phyloP scores from a whole-genome alignment of 2,329 filamentous ascomycete species.

The Aureobasidium lini region DNA sequence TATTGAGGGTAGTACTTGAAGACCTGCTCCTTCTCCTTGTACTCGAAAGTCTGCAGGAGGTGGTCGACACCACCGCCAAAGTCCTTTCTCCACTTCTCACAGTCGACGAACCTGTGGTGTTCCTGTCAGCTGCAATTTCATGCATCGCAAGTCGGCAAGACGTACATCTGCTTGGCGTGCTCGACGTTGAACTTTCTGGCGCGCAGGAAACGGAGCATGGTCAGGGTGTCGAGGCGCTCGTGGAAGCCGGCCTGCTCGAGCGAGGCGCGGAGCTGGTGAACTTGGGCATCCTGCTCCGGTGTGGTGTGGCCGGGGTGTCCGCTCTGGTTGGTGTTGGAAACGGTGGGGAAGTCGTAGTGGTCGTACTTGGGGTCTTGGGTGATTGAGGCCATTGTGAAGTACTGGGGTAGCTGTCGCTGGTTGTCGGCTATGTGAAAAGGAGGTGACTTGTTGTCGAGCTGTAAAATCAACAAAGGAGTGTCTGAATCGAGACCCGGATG shows the following conservation, averaged over 20 bases:
- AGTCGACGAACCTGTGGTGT: slow-evolving; percentile 69
- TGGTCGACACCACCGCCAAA: slow-evolving; percentile 69
- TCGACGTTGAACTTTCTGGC: slow-evolving; percentile 92
- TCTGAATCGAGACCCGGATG: neutral
- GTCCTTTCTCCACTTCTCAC: slow-evolving; percentile 84
- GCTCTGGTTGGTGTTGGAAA: slow-evolving; percentile 57
- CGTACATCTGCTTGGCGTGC: slow-evolving; percentile 79
- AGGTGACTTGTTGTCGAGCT: neutral
- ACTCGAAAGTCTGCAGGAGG: slow-evolving; percentile 72
- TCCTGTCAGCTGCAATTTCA: neutral
- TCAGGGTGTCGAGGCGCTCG: slow-evolving; percentile 84
- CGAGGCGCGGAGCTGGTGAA: slow-evolving; percentile 74
- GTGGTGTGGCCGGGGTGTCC: slow-evolving; percentile 88
- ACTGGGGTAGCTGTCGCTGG: neutral
- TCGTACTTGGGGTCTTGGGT: slow-evolving; percentile 84
- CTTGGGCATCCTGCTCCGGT: slow-evolving; percentile 78
- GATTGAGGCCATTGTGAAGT: slow-evolving; percentile 23
- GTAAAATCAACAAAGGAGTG: slow-evolving; percentile 4
- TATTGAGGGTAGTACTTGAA: slow-evolving; percentile 95
- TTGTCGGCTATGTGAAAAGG: neutral
- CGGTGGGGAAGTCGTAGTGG: slow-evolving; percentile 86
- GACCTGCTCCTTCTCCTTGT: slow-evolving; percentile 73
- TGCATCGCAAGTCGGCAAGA: slow-evolving; percentile 8
- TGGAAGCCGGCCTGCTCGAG: slow-evolving; percentile 78
- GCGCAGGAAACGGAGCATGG: slow-evolving; percentile 82